A percentile compares a stretch with the other conserved stretches of the same genome.
Evolutionary conservation across 495 filamentous ascomycete genomes (phyloP).

Genomic region (Aspergillus steynii): DNA sequence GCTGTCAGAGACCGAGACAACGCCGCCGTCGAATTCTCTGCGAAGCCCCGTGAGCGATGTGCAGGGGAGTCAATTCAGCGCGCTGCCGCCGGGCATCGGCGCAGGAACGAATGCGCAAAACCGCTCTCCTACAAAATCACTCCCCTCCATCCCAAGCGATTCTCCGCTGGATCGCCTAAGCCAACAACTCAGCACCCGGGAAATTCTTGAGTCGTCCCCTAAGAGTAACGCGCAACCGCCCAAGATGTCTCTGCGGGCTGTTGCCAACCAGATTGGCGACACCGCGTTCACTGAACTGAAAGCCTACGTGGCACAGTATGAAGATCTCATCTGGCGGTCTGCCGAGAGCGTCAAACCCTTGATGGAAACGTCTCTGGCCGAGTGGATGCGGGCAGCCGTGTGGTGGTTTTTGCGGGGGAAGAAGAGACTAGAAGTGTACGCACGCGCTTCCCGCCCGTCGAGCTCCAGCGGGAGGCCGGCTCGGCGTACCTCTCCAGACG

Average conservation of each 20-base stretch:
- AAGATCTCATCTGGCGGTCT: slow-evolving; percentile 66
- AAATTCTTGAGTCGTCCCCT: slow-evolving; percentile 23
- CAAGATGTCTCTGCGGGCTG: slow-evolving; percentile 39
- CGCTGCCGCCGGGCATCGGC: slow-evolving; percentile 22
- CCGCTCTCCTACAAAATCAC: slow-evolving; percentile 20
- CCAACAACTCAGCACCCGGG: slow-evolving; percentile 21
- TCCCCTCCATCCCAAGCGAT: slow-evolving; percentile 10
- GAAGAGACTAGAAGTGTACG: slow-evolving; percentile 66
- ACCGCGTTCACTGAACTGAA: slow-evolving; percentile 69
- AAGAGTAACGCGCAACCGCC: slow-evolving; percentile 33
- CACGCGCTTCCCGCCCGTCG: slow-evolving; percentile 57
- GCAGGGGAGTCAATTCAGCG: slow-evolving; percentile 6
- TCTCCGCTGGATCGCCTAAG: slow-evolving; percentile 5
- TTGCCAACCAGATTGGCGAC: slow-evolving; percentile 53
- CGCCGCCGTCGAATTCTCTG: slow-evolving; percentile 27
- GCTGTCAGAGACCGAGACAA: slow-evolving; percentile 24
- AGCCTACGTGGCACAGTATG: slow-evolving; percentile 62
- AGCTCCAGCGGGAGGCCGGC: slow-evolving; percentile 30
- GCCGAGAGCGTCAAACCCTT: slow-evolving; percentile 68
- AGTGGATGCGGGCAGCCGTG: slow-evolving; percentile 67
- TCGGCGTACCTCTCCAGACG: slow-evolving; percentile 19
- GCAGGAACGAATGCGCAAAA: slow-evolving; percentile 20
- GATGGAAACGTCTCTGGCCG: slow-evolving; percentile 55
- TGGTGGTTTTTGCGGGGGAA: slow-evolving; percentile 92
- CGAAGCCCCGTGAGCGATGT: slow-evolving; percentile 12